Percentiles rank a stretch among this genome's conserved stretches.
phyloP scores from a whole-genome alignment of 106 monocot species.

The Triglochin maritima region DNA sequence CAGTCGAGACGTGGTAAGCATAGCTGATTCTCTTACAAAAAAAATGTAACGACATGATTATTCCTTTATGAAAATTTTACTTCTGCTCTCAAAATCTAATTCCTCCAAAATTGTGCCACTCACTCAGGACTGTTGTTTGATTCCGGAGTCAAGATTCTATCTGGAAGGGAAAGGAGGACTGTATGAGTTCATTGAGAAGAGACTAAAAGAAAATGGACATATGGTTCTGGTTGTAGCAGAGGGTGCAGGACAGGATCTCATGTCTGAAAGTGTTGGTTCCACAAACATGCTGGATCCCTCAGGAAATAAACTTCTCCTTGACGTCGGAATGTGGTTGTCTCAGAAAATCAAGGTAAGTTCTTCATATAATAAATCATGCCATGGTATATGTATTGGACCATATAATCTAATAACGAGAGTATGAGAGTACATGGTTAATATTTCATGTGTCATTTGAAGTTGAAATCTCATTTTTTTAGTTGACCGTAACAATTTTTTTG shows the following conservation, averaged over 20 bases:
- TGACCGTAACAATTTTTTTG: not conserved
- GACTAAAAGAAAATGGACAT: conserved; percentile 32
- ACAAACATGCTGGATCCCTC: conserved; percentile 57
- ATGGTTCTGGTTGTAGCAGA: conserved; percentile 89
- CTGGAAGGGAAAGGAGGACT: conserved; percentile 15
- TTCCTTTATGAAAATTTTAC: not conserved
- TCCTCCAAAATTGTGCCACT: not conserved
- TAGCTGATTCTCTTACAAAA: not conserved
- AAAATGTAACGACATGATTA: not conserved
- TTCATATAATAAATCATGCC: not conserved
- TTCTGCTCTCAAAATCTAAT: not conserved
- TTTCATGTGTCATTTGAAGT: too few relatives aligned
- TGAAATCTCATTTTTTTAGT: not conserved
- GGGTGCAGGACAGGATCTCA: conserved; percentile 43
- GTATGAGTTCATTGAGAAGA: conserved; percentile 19
- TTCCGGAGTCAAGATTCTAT: conserved; percentile 21
- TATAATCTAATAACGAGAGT: too few relatives aligned
- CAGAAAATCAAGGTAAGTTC: conserved; percentile 66
- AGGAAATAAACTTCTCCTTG: conserved; percentile 74
- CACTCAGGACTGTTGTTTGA: conserved; percentile 22
- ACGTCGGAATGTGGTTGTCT: conserved; percentile 76
- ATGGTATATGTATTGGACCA: too few relatives aligned
- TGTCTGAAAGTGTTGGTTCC: conserved; percentile 13
- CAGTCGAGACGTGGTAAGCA: conserved; percentile 58
- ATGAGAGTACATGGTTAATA: too few relatives aligned